Base-by-base conservation (phyloP, 108 stramenopile genomes). In the Pinguiococcus pyrenoidosus region DNA sequence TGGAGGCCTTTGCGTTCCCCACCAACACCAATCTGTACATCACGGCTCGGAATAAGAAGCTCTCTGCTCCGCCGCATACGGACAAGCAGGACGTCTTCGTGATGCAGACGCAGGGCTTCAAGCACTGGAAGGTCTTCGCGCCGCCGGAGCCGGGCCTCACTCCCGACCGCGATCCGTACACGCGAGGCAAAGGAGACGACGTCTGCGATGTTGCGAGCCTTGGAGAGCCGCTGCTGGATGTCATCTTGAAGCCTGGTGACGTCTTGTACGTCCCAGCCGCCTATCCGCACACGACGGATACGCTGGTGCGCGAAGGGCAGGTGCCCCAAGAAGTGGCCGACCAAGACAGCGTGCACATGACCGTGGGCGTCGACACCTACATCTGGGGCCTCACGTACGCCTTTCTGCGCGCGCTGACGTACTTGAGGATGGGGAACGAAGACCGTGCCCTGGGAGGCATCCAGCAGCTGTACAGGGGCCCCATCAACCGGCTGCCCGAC, bases 41-140 rank as follows among this genome's bases (percentile, higher is more conserved):
- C 22, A 91, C 89, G 0, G 69, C 81, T 6, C 53, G 72, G 3
- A 80, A 80, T 1, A 78, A 78, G 67, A 53, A 66, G 14, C 80
- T 79, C 8, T 75, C 72, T 5, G 89, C 85, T 30, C 89, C 89
- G 16, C 89, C 87, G 23, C 89, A 91, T 64, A 91, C 89, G 5
- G 89, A 87, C 57, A 79, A 82, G 54, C 86, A 88, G 68, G 86
- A 87, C 55, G 86, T 88, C 0, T 60, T 88, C n/a, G 79, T 91
- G 2, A 66, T 87, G 9, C 89, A 91, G 71, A 82, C 81, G 22
- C 58, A 73, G 39, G 89, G 89, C 30, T 49, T 67, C 5, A 91
- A 91, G 51, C 46, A 46, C 18, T 69, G 68, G 68, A 23, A 58
- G 3, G 68, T 63, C 21, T 62, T 29, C 28, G 5, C 30, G 1